Evolutionary conservation across 1,284 basidiomycete genomes (phyloP).

Genomic region (Golubevia sp.): DNA sequence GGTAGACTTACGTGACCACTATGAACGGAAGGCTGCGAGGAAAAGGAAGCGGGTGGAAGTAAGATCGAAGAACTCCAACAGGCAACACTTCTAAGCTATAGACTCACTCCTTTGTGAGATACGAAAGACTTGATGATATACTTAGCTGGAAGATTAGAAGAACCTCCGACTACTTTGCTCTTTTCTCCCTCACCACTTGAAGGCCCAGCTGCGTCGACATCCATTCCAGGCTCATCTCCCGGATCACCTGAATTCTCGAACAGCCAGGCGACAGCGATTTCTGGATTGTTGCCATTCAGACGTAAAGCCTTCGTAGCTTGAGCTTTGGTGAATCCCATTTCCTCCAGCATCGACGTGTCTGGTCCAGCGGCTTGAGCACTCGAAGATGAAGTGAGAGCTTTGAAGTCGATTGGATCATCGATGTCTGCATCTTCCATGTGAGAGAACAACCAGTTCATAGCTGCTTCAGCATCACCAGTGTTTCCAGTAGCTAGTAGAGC

Average conservation of each 20-base stretch:
- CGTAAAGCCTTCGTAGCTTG: constrained; percentile 52
- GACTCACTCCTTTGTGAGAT: constrained; percentile 54
- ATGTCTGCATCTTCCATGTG: constrained; percentile 82
- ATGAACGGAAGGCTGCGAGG: constrained; percentile 1
- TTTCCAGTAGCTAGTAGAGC: constrained; percentile 83
- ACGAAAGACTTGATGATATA: constrained; percentile 41
- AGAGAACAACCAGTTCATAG: constrained; percentile 93
- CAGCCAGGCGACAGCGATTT: constrained; percentile 54
- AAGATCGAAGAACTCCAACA: no score
- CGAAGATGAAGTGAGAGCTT: background rate
- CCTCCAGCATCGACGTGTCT: constrained; percentile 46
- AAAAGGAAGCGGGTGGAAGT: no score
- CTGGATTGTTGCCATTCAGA: constrained; percentile 34
- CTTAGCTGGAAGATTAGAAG: constrained; percentile 20
- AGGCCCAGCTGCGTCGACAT: background rate
- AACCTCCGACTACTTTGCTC: constrained; percentile 19
- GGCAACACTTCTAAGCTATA: no score
- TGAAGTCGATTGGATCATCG: constrained; percentile 40
- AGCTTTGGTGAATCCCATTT: constrained; percentile 50
- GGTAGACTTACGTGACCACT: no score
- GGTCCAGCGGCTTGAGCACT: constrained; percentile 1
- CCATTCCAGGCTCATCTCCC: constrained; percentile 14
- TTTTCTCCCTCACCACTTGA: constrained; percentile 5
- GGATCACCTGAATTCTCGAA: constrained; percentile 54
- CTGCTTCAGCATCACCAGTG: constrained; percentile 75